Evolutionary conservation across 768 basidiomycete species (phyloP).

Genomic region (Psilocybe azurescens): DNA sequence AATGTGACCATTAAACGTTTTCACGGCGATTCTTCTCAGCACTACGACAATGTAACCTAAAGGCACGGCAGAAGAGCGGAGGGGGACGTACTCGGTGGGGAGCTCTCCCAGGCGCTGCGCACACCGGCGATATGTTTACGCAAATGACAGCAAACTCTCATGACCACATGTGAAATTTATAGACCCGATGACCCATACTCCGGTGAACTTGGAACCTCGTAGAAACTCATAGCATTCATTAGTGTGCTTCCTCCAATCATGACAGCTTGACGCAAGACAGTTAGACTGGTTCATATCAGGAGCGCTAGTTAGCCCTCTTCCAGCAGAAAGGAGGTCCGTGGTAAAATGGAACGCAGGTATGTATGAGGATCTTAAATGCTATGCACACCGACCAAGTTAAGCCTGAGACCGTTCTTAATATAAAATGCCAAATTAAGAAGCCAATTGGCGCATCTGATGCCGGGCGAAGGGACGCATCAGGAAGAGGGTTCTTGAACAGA

Average conservation of each 20-base stretch:
- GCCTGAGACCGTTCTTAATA: not conserved
- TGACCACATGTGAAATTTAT: not conserved
- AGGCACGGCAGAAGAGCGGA: too few species aligned
- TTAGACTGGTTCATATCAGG: not conserved
- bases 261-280: not conserved
- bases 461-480: not conserved
- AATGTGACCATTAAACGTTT: not conserved
- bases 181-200: not conserved
- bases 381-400: not conserved
- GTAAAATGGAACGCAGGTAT: not conserved
- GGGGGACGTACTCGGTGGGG: too few species aligned
- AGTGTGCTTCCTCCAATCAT: too few species aligned
- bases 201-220: not conserved
- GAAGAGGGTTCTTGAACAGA: not conserved
- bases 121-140: not conserved
- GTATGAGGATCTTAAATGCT: not conserved
- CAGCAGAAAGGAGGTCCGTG: not conserved
- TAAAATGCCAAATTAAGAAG: not conserved
- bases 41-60: not conserved
- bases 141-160: not conserved
- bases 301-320: not conserved
- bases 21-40: not conserved
- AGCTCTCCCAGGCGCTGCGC: not conserved
- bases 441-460: constrained; percentile 1
- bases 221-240: too few species aligned